Evolutionary conservation across 208 protist genomes (phyloP).

Genomic region (Crithidia expoeki): DNA sequence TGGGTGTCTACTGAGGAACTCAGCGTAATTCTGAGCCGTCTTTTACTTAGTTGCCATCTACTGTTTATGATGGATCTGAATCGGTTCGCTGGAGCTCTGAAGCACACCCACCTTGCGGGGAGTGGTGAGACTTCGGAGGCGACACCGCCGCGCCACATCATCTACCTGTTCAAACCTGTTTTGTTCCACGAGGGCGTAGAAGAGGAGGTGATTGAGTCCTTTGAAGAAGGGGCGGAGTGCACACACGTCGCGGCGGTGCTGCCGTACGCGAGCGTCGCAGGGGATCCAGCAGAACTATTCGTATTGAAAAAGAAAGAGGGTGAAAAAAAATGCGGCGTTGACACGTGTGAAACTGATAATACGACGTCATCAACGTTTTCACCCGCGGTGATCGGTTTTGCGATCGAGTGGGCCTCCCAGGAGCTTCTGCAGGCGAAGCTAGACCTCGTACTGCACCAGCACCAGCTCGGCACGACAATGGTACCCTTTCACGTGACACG

Average conservation of each 20-base stretch:
- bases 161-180: constrained; percentile 57
- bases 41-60: constrained; percentile 30
- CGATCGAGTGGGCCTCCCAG: constrained; percentile 51
- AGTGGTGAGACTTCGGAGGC: neutral
- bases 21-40: constrained; percentile 26
- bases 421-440: constrained; percentile 38
- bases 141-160: constrained; percentile 13
- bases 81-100: neutral
- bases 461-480: constrained; percentile 1
- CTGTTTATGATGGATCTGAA: constrained; percentile 27
- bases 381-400: constrained; percentile 49
- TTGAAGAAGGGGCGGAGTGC: constrained; percentile 42
- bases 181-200: constrained; percentile 43
- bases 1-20: constrained; percentile 29
- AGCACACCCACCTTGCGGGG: neutral
- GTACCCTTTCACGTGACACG: constrained; percentile 26
- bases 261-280: constrained; percentile 35
- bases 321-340: constrained; percentile 11
- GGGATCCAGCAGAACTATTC: constrained; percentile 26
- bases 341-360: constrained; percentile 7
- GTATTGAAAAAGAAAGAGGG: constrained; percentile 13
- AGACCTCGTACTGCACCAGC: constrained; percentile 31
- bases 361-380: neutral
- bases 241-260: constrained; percentile 54
- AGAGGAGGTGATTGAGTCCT: constrained; percentile 35